Percentiles rank a stretch among this genome's conserved stretches.
These are phyloP conservation scores for Prillingera fragicola DNA, from an alignment of 1,284 basidiomycete genomes.

Conservation along the genomic window DNA sequence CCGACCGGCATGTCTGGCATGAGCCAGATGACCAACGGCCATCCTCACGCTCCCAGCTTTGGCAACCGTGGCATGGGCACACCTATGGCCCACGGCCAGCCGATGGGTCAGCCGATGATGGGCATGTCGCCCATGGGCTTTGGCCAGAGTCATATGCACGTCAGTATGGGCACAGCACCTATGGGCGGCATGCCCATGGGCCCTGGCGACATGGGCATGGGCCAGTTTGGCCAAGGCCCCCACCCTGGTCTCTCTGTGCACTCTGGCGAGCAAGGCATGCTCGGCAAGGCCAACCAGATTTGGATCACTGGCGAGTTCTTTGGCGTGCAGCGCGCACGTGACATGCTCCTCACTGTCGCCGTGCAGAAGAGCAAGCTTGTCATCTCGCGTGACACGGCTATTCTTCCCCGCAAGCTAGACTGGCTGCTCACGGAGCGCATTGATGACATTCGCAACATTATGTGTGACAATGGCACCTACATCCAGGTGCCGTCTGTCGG, in stretches of 20 bases:
- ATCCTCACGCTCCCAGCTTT: constrained; percentile 10
- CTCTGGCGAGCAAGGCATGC: constrained; percentile 51
- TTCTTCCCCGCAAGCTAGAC: constrained; percentile 92
- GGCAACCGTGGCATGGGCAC: constrained; percentile 18
- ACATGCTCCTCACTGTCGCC: constrained; percentile 87
- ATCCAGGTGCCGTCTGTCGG: constrained; percentile 82
- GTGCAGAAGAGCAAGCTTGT: constrained; percentile 85
- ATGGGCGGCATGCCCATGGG: constrained; percentile 26
- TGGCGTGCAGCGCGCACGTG: constrained; percentile 85
- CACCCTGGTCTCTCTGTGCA: constrained; percentile 40
- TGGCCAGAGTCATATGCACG: constrained; percentile 36
- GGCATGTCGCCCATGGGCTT: constrained; percentile 20
- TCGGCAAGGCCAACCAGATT: constrained; percentile 60
- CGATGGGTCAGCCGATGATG: constrained; percentile 19
- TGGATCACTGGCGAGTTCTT: constrained; percentile 99
- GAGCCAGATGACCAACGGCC: constrained; percentile 16
- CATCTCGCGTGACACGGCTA: constrained; percentile 86
- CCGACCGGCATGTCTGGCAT: constrained; percentile 34
- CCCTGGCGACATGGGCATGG: constrained; percentile 26
- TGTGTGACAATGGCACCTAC: constrained; percentile 95
- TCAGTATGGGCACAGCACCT: constrained; percentile 33
- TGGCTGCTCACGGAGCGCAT: constrained; percentile 93
- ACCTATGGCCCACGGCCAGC: constrained; percentile 22
- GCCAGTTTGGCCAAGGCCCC: constrained; percentile 31
- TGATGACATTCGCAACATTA: constrained; percentile 83